Percentiles rank a stretch among this genome's conserved stretches.
These are phyloP conservation scores for Ogataea nitratoaversa DNA, from an alignment of 805 yeast genomes.

Conservation along the genomic window DNA sequence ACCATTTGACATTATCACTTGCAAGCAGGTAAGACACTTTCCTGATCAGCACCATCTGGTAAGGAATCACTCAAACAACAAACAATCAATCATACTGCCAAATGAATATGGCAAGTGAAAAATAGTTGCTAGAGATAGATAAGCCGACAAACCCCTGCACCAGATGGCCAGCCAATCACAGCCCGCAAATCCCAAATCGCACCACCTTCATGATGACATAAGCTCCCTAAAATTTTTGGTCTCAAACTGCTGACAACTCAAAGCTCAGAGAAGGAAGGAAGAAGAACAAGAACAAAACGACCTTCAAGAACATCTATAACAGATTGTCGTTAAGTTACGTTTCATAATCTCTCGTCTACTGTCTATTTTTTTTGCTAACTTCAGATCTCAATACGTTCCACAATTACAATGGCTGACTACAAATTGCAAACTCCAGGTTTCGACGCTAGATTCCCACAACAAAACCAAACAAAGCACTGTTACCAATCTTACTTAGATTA, in stretches of 20 bases:
- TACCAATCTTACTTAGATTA: slow-evolving; percentile 97
- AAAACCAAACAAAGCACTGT: slow-evolving; percentile 97
- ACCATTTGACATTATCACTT: background rate
- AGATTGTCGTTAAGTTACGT: no score
- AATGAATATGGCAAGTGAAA: no score
- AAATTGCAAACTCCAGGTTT: slow-evolving; percentile 65
- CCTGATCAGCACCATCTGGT: no score
- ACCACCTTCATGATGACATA: background rate
- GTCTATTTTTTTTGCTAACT: no score
- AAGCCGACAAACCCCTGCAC: background rate
- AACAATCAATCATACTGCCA: no score
- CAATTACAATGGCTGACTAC: slow-evolving; percentile 33
- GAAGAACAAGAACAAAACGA: no score
- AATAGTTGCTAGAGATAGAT: background rate
- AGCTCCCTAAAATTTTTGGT: background rate
- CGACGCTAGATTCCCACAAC: slow-evolving; percentile 95
- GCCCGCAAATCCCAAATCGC: background rate
- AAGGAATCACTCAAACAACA: no score
- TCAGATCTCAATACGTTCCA: no score
- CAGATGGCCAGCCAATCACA: slow-evolving; percentile 2
- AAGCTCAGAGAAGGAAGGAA: no score
- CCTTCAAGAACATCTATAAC: no score
- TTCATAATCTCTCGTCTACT: background rate
- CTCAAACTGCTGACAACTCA: no score
- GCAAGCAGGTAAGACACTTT: background rate